These are phyloP conservation scores for Pichia deserticola DNA, from an alignment of 805 yeast species.

Conservation along the genomic window DNA sequence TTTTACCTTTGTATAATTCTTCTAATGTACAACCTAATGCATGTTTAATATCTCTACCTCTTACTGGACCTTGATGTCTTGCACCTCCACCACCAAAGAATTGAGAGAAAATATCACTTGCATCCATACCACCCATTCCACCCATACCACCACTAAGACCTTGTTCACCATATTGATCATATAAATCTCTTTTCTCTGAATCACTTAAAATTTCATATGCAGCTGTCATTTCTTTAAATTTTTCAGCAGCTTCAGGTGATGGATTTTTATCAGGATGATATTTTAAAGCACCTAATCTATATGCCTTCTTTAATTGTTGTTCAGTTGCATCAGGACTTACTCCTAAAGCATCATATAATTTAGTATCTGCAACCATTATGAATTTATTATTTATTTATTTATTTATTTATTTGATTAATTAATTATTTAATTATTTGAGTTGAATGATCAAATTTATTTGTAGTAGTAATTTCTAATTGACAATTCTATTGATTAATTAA, in stretches of 20 bases:
- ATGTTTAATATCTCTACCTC: conserved; percentile 89
- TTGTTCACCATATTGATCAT: conserved; percentile 89
- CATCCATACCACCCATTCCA: conserved; percentile 46
- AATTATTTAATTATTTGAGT: too few species aligned
- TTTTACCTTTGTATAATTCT: conserved; percentile 90
- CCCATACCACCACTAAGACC: conserved; percentile 75
- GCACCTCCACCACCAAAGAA: conserved; percentile 52
- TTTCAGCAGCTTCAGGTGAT: conserved; percentile 88
- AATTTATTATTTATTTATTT: too few species aligned
- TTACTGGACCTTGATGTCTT: conserved; percentile 75
- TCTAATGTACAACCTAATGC: conserved; percentile 79
- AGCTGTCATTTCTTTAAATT: conserved; percentile 81
- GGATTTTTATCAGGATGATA: conserved; percentile 82
- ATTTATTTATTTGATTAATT: too few species aligned
- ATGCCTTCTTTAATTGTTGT: conserved; percentile 70
- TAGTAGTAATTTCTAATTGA: too few species aligned
- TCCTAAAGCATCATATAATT: conserved; percentile 66
- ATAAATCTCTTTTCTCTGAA: conserved; percentile 77
- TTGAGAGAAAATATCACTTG: conserved; percentile 49
- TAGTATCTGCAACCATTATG: conserved; percentile 72
- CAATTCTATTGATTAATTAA: too few species aligned
- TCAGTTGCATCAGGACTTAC: conserved; percentile 65
- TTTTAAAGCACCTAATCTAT: conserved; percentile 72
- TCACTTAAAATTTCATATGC: conserved; percentile 89
- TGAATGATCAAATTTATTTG: too few species aligned